phyloP scores from a whole-genome alignment of 108 stramenopile species.

The Parietichytrium sp. region DNA sequence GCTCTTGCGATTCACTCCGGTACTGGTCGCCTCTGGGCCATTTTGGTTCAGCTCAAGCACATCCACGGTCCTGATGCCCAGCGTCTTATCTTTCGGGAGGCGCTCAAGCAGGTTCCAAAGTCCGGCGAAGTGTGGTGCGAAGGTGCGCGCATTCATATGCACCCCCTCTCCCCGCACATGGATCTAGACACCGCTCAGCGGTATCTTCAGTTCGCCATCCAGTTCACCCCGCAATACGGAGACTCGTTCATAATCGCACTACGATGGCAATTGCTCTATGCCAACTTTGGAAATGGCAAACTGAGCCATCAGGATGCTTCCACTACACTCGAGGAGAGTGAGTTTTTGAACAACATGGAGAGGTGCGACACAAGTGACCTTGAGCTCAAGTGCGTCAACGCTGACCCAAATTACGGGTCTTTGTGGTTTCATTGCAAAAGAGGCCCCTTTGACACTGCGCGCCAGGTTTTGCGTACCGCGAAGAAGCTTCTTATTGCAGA shows the following conservation, averaged over 20 bases:
- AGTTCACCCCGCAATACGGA: conserved; percentile 96
- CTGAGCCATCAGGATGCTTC: not conserved
- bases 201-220: conserved; percentile 86
- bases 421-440: conserved; percentile 86
- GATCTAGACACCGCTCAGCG: conserved; percentile 71
- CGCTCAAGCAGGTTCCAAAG: conserved; percentile 88
- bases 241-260: conserved; percentile 84
- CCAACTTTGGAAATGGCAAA: conserved; percentile 39
- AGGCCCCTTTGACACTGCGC: conserved; percentile 76
- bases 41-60: conserved; percentile 83
- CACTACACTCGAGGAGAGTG: no score
- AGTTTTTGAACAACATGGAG: conserved; percentile 48
- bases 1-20: conserved; percentile 82
- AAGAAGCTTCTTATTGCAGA: conserved; percentile 52
- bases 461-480: conserved; percentile 43
- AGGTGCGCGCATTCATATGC: conserved; percentile 62
- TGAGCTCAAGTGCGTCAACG: conserved; percentile 81
- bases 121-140: conserved; percentile 98
- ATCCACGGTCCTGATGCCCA: conserved; percentile 75
- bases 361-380: conserved; percentile 63
- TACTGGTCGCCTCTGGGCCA: conserved; percentile 94
- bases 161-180: conserved; percentile 70
- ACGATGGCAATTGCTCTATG: conserved; percentile 68
- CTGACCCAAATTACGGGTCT: conserved; percentile 94
- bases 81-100: conserved; percentile 67